These are phyloP conservation scores for Fusarium sp. DNA, from an alignment of 2,329 filamentous ascomycete genomes.

Conservation along the genomic window DNA sequence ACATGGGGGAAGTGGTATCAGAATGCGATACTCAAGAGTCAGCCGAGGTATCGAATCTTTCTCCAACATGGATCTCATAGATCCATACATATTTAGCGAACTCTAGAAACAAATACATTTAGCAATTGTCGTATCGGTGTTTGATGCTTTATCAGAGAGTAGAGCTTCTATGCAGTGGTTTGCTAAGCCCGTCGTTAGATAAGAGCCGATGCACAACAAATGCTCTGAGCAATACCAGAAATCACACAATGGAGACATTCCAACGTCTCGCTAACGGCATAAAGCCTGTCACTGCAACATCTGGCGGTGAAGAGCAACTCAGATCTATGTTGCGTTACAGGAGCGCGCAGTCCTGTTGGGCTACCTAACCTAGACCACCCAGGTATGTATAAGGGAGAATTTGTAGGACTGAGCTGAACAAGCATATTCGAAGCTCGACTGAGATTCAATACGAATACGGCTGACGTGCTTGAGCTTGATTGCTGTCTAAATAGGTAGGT, in stretches of 20 bases:
- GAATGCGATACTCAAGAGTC: not conserved
- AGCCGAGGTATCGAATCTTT: not conserved
- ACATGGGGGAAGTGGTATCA: not conserved
- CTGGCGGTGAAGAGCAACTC: not conserved
- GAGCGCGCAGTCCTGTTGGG: not conserved
- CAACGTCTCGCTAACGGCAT: no score
- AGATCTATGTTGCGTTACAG: not conserved
- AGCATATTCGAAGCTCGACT: not conserved
- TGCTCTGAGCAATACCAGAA: not conserved
- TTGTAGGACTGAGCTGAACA: not conserved
- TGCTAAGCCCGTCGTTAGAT: not conserved
- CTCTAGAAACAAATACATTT: not conserved
- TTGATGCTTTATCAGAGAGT: not conserved
- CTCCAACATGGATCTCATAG: not conserved
- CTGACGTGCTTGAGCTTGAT: not conserved
- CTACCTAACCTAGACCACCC: not conserved
- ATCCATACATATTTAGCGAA: not conserved
- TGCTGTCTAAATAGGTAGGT: not conserved
- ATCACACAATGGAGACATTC: not conserved
- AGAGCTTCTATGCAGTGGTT: not conserved
- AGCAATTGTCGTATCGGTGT: not conserved
- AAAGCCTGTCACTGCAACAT: not conserved
- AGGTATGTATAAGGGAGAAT: not conserved
- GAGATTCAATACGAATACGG: not conserved
- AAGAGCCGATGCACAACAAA: not conserved